Percentiles rank a stretch among this genome's conserved stretches.
These are phyloP conservation scores for Erodium maritimum DNA, from an alignment of 345 rosid species.

Conservation along the genomic window DNA sequence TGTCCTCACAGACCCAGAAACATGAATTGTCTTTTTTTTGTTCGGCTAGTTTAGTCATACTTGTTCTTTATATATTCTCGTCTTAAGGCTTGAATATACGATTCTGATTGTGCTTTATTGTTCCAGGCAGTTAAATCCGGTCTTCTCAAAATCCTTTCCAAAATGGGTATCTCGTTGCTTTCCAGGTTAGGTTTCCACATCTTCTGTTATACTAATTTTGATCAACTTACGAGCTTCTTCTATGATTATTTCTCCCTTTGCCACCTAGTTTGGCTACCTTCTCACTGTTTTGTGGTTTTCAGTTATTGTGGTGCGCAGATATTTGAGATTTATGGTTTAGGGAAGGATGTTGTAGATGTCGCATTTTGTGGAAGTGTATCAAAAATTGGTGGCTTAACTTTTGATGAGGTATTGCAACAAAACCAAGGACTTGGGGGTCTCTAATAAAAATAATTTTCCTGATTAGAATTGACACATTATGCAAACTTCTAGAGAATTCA, in stretches of 20 bases:
- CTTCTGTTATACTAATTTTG: conserved; percentile 1
- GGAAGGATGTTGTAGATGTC: conserved; percentile 69
- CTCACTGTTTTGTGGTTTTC: conserved; percentile 20
- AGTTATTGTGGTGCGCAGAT: conserved; percentile 99
- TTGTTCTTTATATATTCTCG: background rate
- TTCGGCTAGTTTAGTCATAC: background rate
- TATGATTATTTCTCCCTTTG: conserved; percentile 1
- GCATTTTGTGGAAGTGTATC: conserved; percentile 86
- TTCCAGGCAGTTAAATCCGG: conserved; percentile 89
- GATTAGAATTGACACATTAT: background rate
- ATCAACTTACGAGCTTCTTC: conserved; percentile 1
- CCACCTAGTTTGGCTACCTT: conserved; percentile 10
- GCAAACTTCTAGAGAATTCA: background rate
- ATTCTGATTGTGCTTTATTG: conserved; percentile 10
- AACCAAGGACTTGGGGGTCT: background rate
- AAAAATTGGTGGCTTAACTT: conserved; percentile 73
- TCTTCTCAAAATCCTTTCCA: conserved; percentile 88
- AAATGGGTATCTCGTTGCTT: conserved; percentile 98
- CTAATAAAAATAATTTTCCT: background rate
- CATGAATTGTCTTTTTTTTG: background rate
- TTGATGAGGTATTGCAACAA: conserved; percentile 64
- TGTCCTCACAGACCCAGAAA: too few species aligned
- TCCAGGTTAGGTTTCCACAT: conserved; percentile 45
- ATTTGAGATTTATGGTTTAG: conserved; percentile 94
- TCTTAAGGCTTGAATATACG: background rate